Conservation (phyloP, 1,284 basidiomycete species). For the Caloboletus inedulis region DNA sequence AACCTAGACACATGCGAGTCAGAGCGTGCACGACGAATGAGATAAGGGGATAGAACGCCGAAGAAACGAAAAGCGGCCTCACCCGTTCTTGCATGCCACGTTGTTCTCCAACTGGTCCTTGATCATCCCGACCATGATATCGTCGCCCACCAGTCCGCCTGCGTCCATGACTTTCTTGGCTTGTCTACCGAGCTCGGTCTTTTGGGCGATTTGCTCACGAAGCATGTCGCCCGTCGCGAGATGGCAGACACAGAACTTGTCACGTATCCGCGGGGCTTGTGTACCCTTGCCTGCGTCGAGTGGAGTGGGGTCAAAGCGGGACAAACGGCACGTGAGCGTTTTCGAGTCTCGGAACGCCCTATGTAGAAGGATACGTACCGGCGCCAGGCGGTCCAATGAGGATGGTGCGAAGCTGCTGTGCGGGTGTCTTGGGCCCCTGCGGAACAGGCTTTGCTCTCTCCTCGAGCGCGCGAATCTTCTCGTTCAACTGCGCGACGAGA, state of each 20-base stretch:
- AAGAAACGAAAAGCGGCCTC: conserved; percentile 30
- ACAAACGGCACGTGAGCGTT: conserved; percentile 2
- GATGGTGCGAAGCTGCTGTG: conserved; percentile 84
- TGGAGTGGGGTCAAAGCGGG: neutral
- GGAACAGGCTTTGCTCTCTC: conserved; percentile 50
- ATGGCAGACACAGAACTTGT: conserved; percentile 96
- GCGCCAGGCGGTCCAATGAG: conserved; percentile 96
- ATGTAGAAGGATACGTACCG: conserved; percentile 52
- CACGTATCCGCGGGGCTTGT: conserved; percentile 91
- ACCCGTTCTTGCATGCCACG: conserved; percentile 92
- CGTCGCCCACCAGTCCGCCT: conserved; percentile 91
- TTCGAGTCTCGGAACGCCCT: neutral
- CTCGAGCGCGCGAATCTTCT: conserved; percentile 76
- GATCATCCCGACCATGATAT: conserved; percentile 98
- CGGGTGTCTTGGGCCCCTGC: conserved; percentile 55
- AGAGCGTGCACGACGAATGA: neutral
- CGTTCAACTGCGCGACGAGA: conserved; percentile 78
- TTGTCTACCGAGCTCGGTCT: conserved; percentile 85
- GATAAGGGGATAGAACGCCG: neutral
- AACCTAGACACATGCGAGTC: conserved; percentile 56
- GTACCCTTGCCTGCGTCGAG: conserved; percentile 84
- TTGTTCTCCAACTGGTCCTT: conserved; percentile 95
- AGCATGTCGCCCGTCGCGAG: conserved; percentile 99
- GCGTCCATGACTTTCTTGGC: conserved; percentile 99
- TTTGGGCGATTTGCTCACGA: conserved; percentile 86